Conservation (phyloP, 331 rosid species). For the Arachis monticola region DNA sequence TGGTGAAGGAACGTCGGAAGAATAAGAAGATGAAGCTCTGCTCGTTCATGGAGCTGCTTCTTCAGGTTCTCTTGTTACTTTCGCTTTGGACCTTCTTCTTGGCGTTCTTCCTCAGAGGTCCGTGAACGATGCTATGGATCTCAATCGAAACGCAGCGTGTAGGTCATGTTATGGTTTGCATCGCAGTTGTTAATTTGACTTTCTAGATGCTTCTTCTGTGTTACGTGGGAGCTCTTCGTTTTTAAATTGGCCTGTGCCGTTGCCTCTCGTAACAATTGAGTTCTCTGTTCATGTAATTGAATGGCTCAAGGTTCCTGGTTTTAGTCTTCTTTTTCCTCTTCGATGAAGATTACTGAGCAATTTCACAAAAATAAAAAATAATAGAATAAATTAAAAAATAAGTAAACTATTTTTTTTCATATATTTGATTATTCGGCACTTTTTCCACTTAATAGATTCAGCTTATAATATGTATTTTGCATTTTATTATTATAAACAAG, state of each 20-base stretch:
- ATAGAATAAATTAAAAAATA: no score
- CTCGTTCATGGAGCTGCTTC: conserved; percentile 46
- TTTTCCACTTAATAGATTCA: no score
- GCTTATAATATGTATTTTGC: no score
- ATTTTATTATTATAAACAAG: no score
- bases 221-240: background rate
- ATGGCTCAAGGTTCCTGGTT: background rate
- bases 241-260: background rate
- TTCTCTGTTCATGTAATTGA: background rate
- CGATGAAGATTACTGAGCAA: background rate
- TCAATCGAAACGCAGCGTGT: no score
- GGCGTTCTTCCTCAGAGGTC: conserved; percentile 30
- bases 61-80: conserved; percentile 50
- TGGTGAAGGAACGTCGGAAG: conserved; percentile 58
- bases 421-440: no score
- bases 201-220: background rate
- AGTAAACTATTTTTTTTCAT: no score
- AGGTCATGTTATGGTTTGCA: background rate
- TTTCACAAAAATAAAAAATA: background rate
- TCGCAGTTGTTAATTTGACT: background rate
- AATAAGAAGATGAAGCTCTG: conserved; percentile 61
- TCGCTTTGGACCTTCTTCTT: conserved; percentile 49
- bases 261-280: background rate
- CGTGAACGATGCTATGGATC: conserved; percentile 8
- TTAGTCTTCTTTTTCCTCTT: background rate